A percentile compares a stretch with the other conserved stretches of the same genome.
phyloP scores from a whole-genome alignment of 2,329 filamentous ascomycete species.

The Tolypocladium nubicola region DNA sequence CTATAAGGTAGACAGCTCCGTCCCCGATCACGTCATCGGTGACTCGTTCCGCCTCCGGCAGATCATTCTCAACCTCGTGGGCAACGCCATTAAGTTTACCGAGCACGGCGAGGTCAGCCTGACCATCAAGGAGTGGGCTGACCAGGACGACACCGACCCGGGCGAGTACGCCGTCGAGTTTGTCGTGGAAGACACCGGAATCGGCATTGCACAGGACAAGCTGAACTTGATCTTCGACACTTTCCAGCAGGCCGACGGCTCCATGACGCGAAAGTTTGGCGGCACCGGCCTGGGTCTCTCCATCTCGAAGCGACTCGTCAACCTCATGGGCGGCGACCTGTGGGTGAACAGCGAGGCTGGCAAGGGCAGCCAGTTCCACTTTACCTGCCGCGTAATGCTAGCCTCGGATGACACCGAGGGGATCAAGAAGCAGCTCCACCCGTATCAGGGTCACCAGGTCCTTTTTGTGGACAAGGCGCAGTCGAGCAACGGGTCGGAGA shows the following conservation, averaged over 20 bases:
- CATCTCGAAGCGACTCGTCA: conserved; percentile 90
- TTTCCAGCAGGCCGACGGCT: conserved; percentile 96
- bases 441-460: conserved; percentile 88
- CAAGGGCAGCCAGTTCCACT: conserved; percentile 89
- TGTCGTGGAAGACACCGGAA: conserved; percentile 90
- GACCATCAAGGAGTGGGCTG: conserved; percentile 63
- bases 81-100: conserved; percentile 98
- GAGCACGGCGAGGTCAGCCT: conserved; percentile 94
- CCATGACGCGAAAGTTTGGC: conserved; percentile 91
- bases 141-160: conserved; percentile 50
- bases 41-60: conserved; percentile 94
- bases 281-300: conserved; percentile 89
- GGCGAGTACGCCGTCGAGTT: conserved; percentile 93
- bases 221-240: conserved; percentile 96
- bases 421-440: conserved; percentile 73
- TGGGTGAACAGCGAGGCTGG: conserved; percentile 93
- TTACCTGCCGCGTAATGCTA: conserved; percentile 83
- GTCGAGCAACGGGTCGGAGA: conserved; percentile 65
- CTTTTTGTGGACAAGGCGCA: conserved; percentile 89
- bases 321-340: conserved; percentile 90
- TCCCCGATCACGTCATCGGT: conserved; percentile 90
- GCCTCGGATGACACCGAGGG: conserved; percentile 68
- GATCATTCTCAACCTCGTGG: conserved; percentile 93
- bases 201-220: conserved; percentile 92
- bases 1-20: conserved; percentile 85